Percentiles rank a stretch among this genome's conserved stretches.
Conservation (phyloP, 768 basidiomycete genomes). For the Rossbeevera mucosa region DNA sequence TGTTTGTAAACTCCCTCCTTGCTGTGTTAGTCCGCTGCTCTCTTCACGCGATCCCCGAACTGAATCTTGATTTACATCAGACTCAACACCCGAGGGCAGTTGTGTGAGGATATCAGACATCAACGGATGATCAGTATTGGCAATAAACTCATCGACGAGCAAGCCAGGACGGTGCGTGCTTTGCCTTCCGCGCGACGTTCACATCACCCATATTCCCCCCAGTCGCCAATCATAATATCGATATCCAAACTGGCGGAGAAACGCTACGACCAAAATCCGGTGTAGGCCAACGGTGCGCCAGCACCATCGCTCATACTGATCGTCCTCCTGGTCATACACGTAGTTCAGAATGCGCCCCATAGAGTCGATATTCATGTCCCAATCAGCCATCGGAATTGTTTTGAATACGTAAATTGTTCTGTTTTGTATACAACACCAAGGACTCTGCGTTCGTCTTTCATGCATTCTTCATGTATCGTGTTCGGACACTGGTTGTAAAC, state of each 20-base stretch:
- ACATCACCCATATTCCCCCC: not conserved
- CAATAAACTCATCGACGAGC: constrained; percentile 4
- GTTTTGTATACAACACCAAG: not conserved
- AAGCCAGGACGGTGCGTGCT: constrained; percentile 6
- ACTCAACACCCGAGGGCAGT: constrained; percentile 8
- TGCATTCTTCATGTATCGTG: not conserved
- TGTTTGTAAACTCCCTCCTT: constrained; percentile 18
- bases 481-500: not conserved
- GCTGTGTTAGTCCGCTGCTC: constrained; percentile 12
- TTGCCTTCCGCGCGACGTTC: not conserved
- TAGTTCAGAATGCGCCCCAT: not conserved
- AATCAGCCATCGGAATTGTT: not conserved
- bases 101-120: constrained; percentile 14
- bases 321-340: not conserved
- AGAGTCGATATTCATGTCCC: not conserved
- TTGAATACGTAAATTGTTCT: not conserved
- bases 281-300: not conserved
- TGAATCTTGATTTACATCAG: constrained; percentile 3
- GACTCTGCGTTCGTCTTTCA: not conserved
- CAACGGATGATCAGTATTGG: constrained; percentile 1
- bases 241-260: constrained; percentile 12
- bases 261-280: constrained; percentile 4
- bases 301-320: not conserved
- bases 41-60: not conserved
- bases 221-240: constrained; percentile 16